These are phyloP conservation scores for Rugosomyces carneus DNA, from an alignment of 1,284 basidiomycete species.

Conservation along the genomic window DNA sequence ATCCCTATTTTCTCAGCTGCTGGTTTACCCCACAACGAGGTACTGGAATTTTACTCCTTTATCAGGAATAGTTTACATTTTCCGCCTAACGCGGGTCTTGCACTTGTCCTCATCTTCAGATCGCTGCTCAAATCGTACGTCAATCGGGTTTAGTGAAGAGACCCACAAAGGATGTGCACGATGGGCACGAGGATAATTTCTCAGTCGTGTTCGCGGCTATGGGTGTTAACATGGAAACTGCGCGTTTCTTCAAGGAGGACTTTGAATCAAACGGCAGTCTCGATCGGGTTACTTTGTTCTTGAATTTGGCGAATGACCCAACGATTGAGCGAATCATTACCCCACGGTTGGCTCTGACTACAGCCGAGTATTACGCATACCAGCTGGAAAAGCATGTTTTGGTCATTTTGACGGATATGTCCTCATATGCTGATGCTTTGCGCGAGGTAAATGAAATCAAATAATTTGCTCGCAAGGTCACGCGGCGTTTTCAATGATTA, in stretches of 20 bases:
- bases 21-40: slow-evolving; percentile 98
- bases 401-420: slow-evolving; percentile 99
- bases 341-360: slow-evolving; percentile 95
- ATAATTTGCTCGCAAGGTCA: neutral
- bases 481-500: neutral
- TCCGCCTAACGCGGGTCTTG: neutral
- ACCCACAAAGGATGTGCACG: slow-evolving; percentile 94
- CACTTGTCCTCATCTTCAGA: slow-evolving; percentile 54
- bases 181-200: slow-evolving; percentile 99
- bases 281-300: slow-evolving; percentile 96
- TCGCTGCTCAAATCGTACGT: slow-evolving; percentile 99
- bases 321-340: slow-evolving; percentile 99
- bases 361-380: slow-evolving; percentile 99
- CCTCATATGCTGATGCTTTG: slow-evolving; percentile 94
- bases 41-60: slow-evolving; percentile 25
- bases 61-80: neutral
- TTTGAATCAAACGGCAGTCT: slow-evolving; percentile 99
- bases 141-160: slow-evolving; percentile 96
- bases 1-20: slow-evolving; percentile 99
- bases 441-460: slow-evolving; percentile 67
- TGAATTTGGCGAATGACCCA: slow-evolving; percentile 99
- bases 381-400: slow-evolving; percentile 99
- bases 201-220: slow-evolving; percentile 99
- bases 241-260: slow-evolving; percentile 99
- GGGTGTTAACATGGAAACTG: slow-evolving; percentile 99